Percentiles rank a stretch among this genome's conserved stretches.
Evolutionary conservation across 148 eudicot species (phyloP).

Genomic region (Diospyros kaki): DNA sequence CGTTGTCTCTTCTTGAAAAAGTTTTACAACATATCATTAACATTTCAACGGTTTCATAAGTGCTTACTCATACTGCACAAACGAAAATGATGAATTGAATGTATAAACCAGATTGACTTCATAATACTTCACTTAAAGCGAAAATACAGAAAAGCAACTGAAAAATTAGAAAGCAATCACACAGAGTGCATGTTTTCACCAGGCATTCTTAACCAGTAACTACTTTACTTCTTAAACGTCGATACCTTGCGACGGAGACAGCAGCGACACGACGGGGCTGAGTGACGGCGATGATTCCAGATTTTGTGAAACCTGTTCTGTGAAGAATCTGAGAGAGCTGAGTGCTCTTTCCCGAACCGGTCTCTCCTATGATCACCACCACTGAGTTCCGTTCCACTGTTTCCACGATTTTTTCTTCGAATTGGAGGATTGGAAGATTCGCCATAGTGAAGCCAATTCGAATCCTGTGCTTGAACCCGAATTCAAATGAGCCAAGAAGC

Average conservation of each 20-base stretch:
- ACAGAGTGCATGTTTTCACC: too few species aligned
- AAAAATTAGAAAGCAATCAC: too few species aligned
- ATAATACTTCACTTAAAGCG: not conserved
- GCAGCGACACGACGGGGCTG: constrained; percentile 99
- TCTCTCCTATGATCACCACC: constrained; percentile 78
- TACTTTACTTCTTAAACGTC: too few species aligned
- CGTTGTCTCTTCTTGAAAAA: too few species aligned
- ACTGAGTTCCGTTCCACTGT: constrained; percentile 62
- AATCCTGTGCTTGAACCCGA: not conserved
- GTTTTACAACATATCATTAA: too few species aligned
- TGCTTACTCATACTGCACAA: not conserved
- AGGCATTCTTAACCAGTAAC: too few species aligned
- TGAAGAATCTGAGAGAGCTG: constrained; percentile 89
- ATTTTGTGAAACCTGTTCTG: constrained; percentile 52
- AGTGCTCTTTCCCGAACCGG: constrained; percentile 94
- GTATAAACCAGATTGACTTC: not conserved
- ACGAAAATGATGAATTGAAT: too few species aligned
- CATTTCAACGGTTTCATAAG: too few species aligned
- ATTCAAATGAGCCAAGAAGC: not conserved
- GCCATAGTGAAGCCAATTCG: constrained; percentile 33
- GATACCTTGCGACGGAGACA: constrained; percentile 77
- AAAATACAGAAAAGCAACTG: too few species aligned
- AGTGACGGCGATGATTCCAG: constrained; percentile 80
- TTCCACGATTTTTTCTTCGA: constrained; percentile 73
- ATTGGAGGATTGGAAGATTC: constrained; percentile 74